A percentile compares a stretch with the other conserved stretches of the same genome.
phyloP scores from a whole-genome alignment of 257 asterid genomes.

The Coffea eugenioides region DNA sequence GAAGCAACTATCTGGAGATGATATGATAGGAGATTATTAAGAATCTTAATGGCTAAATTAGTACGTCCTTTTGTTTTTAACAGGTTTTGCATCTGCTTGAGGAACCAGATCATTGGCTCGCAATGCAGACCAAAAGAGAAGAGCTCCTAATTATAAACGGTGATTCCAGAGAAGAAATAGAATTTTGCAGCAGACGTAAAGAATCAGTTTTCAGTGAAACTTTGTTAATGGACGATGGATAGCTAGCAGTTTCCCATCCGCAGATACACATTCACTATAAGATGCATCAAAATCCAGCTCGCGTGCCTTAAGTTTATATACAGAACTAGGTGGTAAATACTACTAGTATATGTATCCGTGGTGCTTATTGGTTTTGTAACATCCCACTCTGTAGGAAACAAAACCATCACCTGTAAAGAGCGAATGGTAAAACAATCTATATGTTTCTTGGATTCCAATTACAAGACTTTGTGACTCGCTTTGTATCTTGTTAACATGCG shows the following conservation, averaged over 20 bases:
- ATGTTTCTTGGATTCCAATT: neutral
- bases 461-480: neutral
- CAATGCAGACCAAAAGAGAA: conserved; percentile 46
- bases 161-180: conserved; percentile 32
- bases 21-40: neutral
- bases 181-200: conserved; percentile 20
- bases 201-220: conserved; percentile 29
- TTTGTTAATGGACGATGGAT: conserved; percentile 23
- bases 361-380: neutral
- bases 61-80: conserved; percentile 4
- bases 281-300: neutral
- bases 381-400: neutral
- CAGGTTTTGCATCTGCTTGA: conserved; percentile 58
- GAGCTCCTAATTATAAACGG: conserved; percentile 31
- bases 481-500: neutral
- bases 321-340: no score
- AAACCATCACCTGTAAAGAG: neutral
- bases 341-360: neutral
- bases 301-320: neutral
- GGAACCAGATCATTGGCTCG: conserved; percentile 51
- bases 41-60: neutral
- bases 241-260: neutral
- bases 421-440: no score
- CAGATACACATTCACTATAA: neutral
- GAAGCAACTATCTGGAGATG: neutral